Evolutionary conservation across 2,329 filamentous ascomycete genomes (phyloP).

Genomic region (Colletotrichum endophyticum): DNA sequence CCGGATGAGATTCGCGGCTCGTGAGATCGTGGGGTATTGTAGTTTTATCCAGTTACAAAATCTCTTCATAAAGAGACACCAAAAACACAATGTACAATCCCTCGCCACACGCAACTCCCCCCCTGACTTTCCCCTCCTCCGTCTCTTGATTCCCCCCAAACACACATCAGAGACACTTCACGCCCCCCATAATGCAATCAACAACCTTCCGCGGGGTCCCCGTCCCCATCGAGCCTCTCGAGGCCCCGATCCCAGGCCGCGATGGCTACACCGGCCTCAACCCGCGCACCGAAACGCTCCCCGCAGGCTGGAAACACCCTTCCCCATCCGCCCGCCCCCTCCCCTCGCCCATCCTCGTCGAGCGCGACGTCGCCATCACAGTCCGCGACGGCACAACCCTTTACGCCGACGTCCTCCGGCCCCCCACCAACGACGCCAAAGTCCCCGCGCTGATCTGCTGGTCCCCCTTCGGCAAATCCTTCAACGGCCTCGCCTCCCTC

Average conservation of each 20-base stretch:
- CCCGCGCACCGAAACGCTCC: slow-evolving; percentile 41
- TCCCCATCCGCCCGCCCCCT: not conserved
- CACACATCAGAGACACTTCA: not conserved
- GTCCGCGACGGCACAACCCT: slow-evolving; percentile 45
- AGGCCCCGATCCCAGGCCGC: not conserved
- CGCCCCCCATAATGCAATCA: not conserved
- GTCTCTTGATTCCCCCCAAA: not conserved
- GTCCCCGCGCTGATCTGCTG: slow-evolving; percentile 48
- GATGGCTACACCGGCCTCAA: slow-evolving; percentile 28
- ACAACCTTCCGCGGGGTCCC: not conserved
- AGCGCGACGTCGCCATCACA: slow-evolving; percentile 45
- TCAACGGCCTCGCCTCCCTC: slow-evolving; percentile 40
- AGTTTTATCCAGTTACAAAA: accelerated
- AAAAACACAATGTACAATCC: not conserved
- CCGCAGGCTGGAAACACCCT: slow-evolving; percentile 39
- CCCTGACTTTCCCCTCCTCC: not conserved
- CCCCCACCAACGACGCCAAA: slow-evolving; percentile 33
- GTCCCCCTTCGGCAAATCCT: slow-evolving; percentile 51
- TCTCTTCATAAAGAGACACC: not conserved
- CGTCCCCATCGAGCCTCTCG: not conserved
- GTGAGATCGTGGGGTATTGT: not conserved
- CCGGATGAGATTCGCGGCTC: not conserved
- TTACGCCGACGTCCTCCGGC: slow-evolving; percentile 50
- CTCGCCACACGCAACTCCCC: not conserved
- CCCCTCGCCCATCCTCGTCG: slow-evolving; percentile 36